Base-by-base conservation (phyloP, 805 yeast species). In the Pichia manshurica region DNA sequence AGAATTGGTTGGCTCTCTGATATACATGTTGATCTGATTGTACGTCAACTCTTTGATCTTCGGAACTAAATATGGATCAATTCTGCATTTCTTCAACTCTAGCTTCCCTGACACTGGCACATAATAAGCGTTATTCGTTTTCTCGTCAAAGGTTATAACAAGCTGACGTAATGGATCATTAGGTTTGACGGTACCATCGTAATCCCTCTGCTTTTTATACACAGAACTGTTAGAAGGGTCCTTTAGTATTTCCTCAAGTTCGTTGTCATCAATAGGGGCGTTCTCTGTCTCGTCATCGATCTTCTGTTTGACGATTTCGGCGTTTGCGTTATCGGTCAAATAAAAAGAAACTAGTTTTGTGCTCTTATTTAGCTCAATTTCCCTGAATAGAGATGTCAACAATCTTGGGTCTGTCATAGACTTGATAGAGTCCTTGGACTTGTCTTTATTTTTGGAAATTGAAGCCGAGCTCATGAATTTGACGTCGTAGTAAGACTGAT, bases 81-180 rank as follows among this genome's bases (percentile, higher is more conserved):
- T 79, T 65, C 96, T 80, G 63, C 95, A 81, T 62, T 91, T 84
- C 69, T 86, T 88, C 61, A 93, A 78, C 55, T 84, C 93, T 38
- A 87, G 74, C 56, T 83, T 81, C 32, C 90, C 88, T 13, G 77
- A 70, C 16, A 91, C 69, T 8, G 97, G 96, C 50, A 84, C 79
- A 62, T 84, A 93, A 56, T 75, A 77, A 3, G 88, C 95, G 8
- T 78, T 72, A 22, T 71, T 67, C 29, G 77, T 66, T 41, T 75
- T 77, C 44, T 71, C 74, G 40, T 73, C 78, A 55, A 87, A 78
- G 39, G 81, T 76, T 41, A 90, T 68, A 1, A 84, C 80, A 53
- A 90, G 63, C 65, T 90, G 96, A 54, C 82, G 82, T 42, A 63
- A 54, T 4, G 49, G n/a, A 34, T 74, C 73, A 51, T 74, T 75